Conservation (phyloP, 352 stramenopile genomes). For the Globisporangium iwayamae region DNA sequence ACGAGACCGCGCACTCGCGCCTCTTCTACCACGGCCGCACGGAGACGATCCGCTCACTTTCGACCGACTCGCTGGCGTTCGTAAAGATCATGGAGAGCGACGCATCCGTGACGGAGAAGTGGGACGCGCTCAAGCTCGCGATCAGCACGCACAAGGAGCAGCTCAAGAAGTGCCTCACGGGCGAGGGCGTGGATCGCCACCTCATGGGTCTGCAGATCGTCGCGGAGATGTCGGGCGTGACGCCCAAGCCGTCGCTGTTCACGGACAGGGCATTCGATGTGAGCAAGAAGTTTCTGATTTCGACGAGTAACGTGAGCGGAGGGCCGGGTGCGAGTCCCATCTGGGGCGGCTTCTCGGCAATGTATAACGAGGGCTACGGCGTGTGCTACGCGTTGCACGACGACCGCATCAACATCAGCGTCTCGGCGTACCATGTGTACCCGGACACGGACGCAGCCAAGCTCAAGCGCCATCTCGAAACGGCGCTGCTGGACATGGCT, state of each 20-base stretch:
- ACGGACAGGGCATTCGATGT: slow-evolving; percentile 91
- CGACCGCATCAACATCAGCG: slow-evolving; percentile 94
- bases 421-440: slow-evolving; percentile 88
- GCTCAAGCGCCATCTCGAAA: slow-evolving; percentile 92
- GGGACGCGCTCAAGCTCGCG: slow-evolving; percentile 86
- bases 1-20: slow-evolving; percentile 97
- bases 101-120: slow-evolving; percentile 59
- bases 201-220: slow-evolving; percentile 96
- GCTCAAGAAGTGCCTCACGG: slow-evolving; percentile 78
- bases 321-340: slow-evolving; percentile 93
- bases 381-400: slow-evolving; percentile 95
- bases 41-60: slow-evolving; percentile 88
- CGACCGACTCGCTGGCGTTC: slow-evolving; percentile 88
- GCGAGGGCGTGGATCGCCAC: slow-evolving; percentile 93
- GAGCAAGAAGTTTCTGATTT: slow-evolving; percentile 94
- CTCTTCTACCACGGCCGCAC: slow-evolving; percentile 97
- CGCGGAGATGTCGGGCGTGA: slow-evolving; percentile 88
- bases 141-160: slow-evolving; percentile 92
- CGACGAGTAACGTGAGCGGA: slow-evolving; percentile 94
- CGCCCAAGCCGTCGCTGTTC: slow-evolving; percentile 88
- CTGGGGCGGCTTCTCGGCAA: slow-evolving; percentile 96
- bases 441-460: slow-evolving; percentile 73
- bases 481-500: slow-evolving; percentile 94
- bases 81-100: slow-evolving; percentile 87
- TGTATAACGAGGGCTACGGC: slow-evolving; percentile 94